Evolutionary conservation across 306 rosid species (phyloP).

Genomic region (Castanea mollissima): DNA sequence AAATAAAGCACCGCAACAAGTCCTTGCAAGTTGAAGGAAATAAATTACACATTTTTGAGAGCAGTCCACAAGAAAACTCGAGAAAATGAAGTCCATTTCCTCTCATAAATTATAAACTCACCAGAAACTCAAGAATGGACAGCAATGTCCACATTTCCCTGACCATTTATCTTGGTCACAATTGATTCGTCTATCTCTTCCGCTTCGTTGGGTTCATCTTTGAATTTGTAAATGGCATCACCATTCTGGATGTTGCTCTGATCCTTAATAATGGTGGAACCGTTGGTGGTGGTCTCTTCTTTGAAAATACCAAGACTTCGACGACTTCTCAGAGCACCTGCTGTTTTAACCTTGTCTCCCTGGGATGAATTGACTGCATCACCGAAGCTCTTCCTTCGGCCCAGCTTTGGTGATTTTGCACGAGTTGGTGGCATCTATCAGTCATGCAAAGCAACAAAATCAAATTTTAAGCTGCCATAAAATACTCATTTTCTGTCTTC

Average conservation of each 20-base stretch:
- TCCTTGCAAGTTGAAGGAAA: conserved; percentile 45
- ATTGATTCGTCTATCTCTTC: conserved; percentile 31
- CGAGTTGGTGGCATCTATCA: conserved; percentile 92
- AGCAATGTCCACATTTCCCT: conserved; percentile 41
- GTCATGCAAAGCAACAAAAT: conserved; percentile 18
- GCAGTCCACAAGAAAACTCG: conserved; percentile 23
- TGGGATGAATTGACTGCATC: conserved; percentile 38
- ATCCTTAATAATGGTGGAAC: conserved; percentile 18
- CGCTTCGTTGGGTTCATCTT: conserved; percentile 29
- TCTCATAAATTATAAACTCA: conserved; percentile 48
- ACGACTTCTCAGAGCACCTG: conserved; percentile 36
- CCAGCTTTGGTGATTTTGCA: conserved; percentile 94
- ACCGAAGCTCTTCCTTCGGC: conserved; percentile 69
- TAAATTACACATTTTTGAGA: conserved; percentile 39
- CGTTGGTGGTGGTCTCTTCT: conserved; percentile 21
- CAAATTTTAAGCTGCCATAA: conserved; percentile 23
- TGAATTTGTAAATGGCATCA: conserved; percentile 28
- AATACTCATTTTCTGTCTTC: too few relatives aligned
- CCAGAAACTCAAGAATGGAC: conserved; percentile 41
- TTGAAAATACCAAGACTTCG: conserved; percentile 27
- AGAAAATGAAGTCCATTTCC: conserved; percentile 38
- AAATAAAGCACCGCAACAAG: conserved; percentile 57
- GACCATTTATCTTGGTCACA: conserved; percentile 37
- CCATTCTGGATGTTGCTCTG: conserved; percentile 33
- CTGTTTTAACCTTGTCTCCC: conserved; percentile 42